Conservation (phyloP, 345 rosid species). For the Gossypium arboreum region DNA sequence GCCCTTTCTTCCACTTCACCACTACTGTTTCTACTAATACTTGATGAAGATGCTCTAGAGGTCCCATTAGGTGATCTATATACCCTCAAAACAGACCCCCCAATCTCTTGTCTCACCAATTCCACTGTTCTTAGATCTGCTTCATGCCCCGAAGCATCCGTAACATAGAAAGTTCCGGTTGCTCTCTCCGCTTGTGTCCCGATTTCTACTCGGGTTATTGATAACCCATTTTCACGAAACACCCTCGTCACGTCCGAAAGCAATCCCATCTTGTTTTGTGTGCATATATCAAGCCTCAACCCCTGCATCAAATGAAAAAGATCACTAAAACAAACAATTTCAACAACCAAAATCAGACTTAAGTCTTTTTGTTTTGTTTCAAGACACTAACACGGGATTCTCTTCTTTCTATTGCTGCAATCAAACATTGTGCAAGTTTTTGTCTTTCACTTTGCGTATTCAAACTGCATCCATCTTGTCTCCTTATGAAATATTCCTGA, state of each 20-base stretch:
- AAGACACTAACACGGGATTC: slow-evolving; percentile 39
- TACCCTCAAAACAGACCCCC: slow-evolving; percentile 45
- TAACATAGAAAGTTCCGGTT: slow-evolving; percentile 65
- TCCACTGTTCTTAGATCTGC: slow-evolving; percentile 37
- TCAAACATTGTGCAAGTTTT: slow-evolving; percentile 52
- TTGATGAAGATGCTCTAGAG: slow-evolving; percentile 26
- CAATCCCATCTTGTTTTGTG: slow-evolving; percentile 53
- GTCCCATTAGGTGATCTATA: slow-evolving; percentile 31
- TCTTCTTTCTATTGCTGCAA: slow-evolving; percentile 78
- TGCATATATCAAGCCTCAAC: slow-evolving; percentile 53
- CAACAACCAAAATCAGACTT: not conserved
- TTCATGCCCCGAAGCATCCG: slow-evolving; percentile 58
- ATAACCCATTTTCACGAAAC: slow-evolving; percentile 68
- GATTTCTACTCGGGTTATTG: slow-evolving; percentile 61
- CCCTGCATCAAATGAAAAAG: slow-evolving; percentile 36
- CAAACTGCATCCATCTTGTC: slow-evolving; percentile 63
- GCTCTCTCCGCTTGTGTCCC: slow-evolving; percentile 53
- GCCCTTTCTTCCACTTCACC: slow-evolving; percentile 34
- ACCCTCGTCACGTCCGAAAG: slow-evolving; percentile 60
- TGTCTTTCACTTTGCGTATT: slow-evolving; percentile 53
- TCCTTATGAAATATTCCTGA: slow-evolving; percentile 86
- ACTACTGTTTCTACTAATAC: slow-evolving; percentile 22
- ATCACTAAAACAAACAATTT: not conserved
- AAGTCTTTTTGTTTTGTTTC: not conserved
- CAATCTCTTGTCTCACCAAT: slow-evolving; percentile 54